These are phyloP conservation scores for Epichloe gansuensis DNA, from an alignment of 2,329 filamentous ascomycete species.

Conservation along the genomic window DNA sequence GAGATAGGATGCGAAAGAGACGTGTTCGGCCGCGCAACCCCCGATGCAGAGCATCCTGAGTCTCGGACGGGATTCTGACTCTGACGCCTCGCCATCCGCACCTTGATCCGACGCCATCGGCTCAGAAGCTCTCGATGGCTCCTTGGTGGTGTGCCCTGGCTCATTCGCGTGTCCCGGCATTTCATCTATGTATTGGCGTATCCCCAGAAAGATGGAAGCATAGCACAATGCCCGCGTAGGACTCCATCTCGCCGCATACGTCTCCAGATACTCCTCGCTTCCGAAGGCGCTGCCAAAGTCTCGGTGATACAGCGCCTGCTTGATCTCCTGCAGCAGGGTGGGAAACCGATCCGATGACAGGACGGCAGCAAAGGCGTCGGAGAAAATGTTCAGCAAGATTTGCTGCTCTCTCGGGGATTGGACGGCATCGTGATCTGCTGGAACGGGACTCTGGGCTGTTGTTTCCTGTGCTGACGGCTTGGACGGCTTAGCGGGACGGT, in stretches of 20 bases:
- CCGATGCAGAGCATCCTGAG: slow-evolving; percentile 37
- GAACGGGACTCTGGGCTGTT: background rate
- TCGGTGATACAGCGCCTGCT: slow-evolving; percentile 71
- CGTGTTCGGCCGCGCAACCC: slow-evolving; percentile 50
- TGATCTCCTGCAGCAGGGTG: slow-evolving; percentile 62
- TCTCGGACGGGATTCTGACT: background rate
- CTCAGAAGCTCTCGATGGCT: background rate
- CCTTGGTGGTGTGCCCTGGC: background rate
- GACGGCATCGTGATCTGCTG: background rate
- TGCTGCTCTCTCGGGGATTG: slow-evolving; percentile 38
- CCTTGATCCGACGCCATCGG: background rate
- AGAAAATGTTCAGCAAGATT: slow-evolving; percentile 60
- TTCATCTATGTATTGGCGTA: slow-evolving; percentile 22
- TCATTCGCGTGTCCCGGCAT: slow-evolving; percentile 8
- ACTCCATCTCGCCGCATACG: slow-evolving; percentile 86
- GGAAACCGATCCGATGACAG: slow-evolving; percentile 35
- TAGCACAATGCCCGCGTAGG: slow-evolving; percentile 77
- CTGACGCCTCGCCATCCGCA: background rate
- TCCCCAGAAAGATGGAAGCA: slow-evolving; percentile 36
- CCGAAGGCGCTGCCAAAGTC: slow-evolving; percentile 77
- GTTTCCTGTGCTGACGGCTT: background rate
- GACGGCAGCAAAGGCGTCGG: slow-evolving; percentile 43
- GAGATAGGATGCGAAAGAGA: slow-evolving; percentile 36
- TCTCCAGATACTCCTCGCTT: slow-evolving; percentile 54
- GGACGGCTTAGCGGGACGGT: background rate